Conservation (phyloP, 225 moss, liverwort and hornwort genomes). For the Polytrichum commune region DNA sequence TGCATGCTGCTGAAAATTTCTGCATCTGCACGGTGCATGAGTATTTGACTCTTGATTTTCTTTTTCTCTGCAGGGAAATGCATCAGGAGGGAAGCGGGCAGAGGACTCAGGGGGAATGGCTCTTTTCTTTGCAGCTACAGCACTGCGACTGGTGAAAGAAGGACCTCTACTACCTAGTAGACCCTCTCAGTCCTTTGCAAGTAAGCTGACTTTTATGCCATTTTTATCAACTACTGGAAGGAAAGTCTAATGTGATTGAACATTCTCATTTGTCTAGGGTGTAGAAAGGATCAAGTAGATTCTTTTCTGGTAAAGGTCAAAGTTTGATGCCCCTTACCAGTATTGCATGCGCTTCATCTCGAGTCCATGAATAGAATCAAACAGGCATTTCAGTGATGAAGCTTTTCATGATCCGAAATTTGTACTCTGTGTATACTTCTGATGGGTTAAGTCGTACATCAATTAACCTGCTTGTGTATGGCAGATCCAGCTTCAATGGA, state of each 20-base stretch:
- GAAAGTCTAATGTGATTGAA: too few relatives aligned
- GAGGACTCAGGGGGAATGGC: conserved; percentile 45
- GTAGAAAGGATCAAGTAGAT: too few relatives aligned
- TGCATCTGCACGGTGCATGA: not conserved
- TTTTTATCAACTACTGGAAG: too few relatives aligned
- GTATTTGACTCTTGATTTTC: not conserved
- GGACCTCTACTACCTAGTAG: conserved; percentile 35
- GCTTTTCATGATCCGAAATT: too few relatives aligned
- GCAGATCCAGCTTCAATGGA: conserved; percentile 19
- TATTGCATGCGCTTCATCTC: too few relatives aligned
- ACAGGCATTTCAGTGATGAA: too few relatives aligned
- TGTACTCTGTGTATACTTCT: too few relatives aligned
- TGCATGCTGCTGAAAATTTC: not conserved
- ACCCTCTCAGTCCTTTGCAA: conserved; percentile 24
- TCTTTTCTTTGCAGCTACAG: conserved; percentile 48
- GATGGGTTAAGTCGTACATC: not conserved
- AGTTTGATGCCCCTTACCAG: too few relatives aligned
- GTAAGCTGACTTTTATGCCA: conserved; percentile 22
- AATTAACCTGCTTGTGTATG: not conserved
- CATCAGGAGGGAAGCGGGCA: conserved; percentile 57
- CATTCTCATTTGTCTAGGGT: too few relatives aligned
- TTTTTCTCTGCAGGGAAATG: conserved; percentile 67
- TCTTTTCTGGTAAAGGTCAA: too few relatives aligned
- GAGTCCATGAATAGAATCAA: too few relatives aligned
- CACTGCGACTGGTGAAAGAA: conserved; percentile 44